A percentile compares a stretch with the other conserved stretches of the same genome.
These are phyloP conservation scores for Larix sibirica DNA, from an alignment of 83 land plant genomes.

Conservation along the genomic window DNA sequence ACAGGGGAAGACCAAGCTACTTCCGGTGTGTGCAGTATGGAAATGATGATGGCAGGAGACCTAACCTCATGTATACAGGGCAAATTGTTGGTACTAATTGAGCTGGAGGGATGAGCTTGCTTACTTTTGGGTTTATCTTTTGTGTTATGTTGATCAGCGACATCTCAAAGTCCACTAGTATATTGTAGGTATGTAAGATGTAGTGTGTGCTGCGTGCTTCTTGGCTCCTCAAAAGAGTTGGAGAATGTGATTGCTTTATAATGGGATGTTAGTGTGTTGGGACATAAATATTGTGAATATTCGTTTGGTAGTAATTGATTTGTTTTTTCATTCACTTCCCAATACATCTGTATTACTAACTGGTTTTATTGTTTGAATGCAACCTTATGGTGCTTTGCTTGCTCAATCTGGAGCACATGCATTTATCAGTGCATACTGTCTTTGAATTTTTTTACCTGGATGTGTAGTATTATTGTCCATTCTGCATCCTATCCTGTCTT, in stretches of 20 bases:
- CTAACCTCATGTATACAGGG: constrained; percentile 6
- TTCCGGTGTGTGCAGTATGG: background rate
- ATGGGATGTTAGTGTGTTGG: constrained; percentile 9
- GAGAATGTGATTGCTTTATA: constrained; percentile 12
- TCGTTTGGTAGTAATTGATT: constrained; percentile 3
- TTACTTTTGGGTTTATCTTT: constrained; percentile 2
- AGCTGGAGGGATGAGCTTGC: constrained; percentile 11
- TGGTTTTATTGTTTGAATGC: constrained; percentile 9
- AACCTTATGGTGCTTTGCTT: background rate
- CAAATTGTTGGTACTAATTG: constrained; percentile 8
- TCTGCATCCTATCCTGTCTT: background rate
- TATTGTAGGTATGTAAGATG: constrained; percentile 10
- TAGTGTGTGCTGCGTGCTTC: constrained; percentile 8
- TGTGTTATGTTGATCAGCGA: constrained; percentile 11
- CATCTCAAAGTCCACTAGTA: constrained; percentile 16
- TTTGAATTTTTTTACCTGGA: background rate
- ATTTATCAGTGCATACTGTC: background rate
- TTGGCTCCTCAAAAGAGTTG: background rate
- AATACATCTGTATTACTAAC: constrained; percentile 3
- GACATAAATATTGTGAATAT: constrained; percentile 10
- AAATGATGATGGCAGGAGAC: background rate
- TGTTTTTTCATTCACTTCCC: background rate
- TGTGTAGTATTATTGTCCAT: background rate
- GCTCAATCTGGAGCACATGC: background rate
- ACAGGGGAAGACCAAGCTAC: constrained; percentile 9